phyloP scores from a whole-genome alignment of 1,284 basidiomycete species.

The Cutaneotrichosporon cutaneum region DNA sequence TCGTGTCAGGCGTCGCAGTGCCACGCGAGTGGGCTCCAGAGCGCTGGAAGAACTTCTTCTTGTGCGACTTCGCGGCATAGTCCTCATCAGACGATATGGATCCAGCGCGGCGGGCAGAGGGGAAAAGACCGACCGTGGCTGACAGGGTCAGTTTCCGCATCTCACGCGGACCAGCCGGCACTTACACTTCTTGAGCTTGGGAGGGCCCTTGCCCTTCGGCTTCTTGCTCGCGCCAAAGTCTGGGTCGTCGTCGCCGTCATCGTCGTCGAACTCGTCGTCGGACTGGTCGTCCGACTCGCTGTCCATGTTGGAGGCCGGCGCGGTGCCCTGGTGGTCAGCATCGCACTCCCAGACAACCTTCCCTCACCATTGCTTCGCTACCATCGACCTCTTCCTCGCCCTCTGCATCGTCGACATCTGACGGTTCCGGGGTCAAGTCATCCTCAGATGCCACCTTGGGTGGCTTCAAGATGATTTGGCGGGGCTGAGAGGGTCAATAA shows the following conservation, averaged over 20 bases:
- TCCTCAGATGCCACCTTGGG: constrained; percentile 19
- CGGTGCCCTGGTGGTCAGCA: constrained; percentile 7
- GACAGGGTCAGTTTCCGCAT: neutral
- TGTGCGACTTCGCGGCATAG: constrained; percentile 79
- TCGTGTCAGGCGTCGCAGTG: constrained; percentile 39
- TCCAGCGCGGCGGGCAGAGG: constrained; percentile 27
- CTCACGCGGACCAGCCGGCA: neutral
- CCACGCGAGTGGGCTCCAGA: constrained; percentile 46
- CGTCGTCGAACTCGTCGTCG: constrained; percentile 35
- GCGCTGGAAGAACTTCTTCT: constrained; percentile 66
- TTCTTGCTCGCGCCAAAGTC: constrained; percentile 39
- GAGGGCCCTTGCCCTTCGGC: constrained; percentile 29
- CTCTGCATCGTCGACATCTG: constrained; percentile 35
- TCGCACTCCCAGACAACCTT: neutral
- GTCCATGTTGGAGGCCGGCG: constrained; percentile 10
- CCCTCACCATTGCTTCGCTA: constrained; percentile 22
- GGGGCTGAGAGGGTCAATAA: constrained; percentile 8
- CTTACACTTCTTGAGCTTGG: constrained; percentile 26
- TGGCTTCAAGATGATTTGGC: constrained; percentile 22
- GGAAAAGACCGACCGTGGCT: constrained; percentile 17
- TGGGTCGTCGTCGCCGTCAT: constrained; percentile 40
- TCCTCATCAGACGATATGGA: constrained; percentile 70
- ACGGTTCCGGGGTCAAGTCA: constrained; percentile 26
- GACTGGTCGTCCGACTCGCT: constrained; percentile 23
- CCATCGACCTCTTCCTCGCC: constrained; percentile 36